phyloP scores from a whole-genome alignment of 1,284 basidiomycete genomes.

The Bjerkandera adusta region DNA sequence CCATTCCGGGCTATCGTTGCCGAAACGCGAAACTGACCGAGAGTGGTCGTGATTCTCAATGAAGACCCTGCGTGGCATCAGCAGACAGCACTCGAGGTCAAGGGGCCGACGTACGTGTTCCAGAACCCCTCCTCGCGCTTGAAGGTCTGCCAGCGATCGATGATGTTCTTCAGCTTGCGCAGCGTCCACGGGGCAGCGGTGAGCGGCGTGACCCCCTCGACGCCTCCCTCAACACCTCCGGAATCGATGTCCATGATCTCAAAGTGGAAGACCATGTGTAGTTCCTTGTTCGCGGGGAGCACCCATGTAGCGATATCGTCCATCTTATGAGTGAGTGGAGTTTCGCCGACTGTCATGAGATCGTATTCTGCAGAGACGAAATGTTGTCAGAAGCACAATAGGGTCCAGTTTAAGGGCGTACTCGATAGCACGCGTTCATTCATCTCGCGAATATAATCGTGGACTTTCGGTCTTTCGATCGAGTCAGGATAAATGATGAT shows the following conservation, averaged over 20 bases:
- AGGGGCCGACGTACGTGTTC: too few species aligned
- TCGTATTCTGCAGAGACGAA: conserved; percentile 32
- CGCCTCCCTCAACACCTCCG: conserved; percentile 27
- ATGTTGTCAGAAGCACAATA: neutral
- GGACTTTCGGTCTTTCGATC: conserved; percentile 58
- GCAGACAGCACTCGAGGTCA: conserved; percentile 32
- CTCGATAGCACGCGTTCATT: conserved; percentile 54
- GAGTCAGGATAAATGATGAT: conserved; percentile 1
- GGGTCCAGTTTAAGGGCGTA: conserved; percentile 29
- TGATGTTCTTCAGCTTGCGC: conserved; percentile 51
- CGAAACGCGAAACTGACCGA: conserved; percentile 64
- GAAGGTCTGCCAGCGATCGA: conserved; percentile 60
- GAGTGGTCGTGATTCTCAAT: conserved; percentile 72
- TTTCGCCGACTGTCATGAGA: conserved; percentile 21
- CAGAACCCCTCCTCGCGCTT: conserved; percentile 59
- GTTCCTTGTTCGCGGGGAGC: conserved; percentile 57
- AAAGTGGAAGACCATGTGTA: conserved; percentile 71
- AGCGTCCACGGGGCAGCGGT: conserved; percentile 50
- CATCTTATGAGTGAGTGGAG: conserved; percentile 30
- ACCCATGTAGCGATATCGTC: conserved; percentile 55
- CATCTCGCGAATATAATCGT: conserved; percentile 73
- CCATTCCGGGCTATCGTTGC: conserved; percentile 55
- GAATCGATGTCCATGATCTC: conserved; percentile 59
- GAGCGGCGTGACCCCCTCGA: conserved; percentile 35
- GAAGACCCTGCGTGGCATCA: conserved; percentile 39